These are phyloP conservation scores for Silene latifolia DNA, from an alignment of 148 eudicot genomes.

Conservation along the genomic window DNA sequence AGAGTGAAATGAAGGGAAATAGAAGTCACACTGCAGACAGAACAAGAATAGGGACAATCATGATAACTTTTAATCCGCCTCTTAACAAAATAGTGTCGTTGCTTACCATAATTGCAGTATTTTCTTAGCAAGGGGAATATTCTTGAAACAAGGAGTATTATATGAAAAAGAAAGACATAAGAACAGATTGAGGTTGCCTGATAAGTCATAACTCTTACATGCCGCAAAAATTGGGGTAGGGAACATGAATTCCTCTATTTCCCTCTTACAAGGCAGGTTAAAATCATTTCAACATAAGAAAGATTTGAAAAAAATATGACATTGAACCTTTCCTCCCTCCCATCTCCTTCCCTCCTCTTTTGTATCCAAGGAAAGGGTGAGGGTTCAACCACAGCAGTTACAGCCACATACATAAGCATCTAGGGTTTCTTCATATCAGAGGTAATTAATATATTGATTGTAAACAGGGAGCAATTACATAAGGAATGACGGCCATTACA, in stretches of 20 bases:
- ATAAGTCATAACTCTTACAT: no score
- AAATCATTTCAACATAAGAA: not conserved
- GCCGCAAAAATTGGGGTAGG: no score
- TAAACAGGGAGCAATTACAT: not conserved
- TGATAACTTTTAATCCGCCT: not conserved
- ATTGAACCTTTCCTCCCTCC: no score
- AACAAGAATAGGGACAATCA: not conserved
- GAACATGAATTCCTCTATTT: no score
- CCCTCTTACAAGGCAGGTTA: not conserved
- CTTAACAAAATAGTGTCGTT: not conserved
- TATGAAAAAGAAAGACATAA: not conserved
- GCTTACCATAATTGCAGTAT: not conserved
- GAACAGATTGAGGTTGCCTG: not conserved
- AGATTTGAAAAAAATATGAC: not conserved
- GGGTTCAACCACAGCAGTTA: no score
- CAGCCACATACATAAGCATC: not conserved
- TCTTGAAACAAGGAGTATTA: not conserved
- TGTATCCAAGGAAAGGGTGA: no score
- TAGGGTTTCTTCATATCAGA: not conserved
- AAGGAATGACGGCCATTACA: not conserved
- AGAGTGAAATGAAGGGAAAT: no score
- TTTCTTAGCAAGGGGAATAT: not conserved
- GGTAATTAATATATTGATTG: not conserved
- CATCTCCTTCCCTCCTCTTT: no score
- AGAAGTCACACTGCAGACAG: not conserved